Base-by-base conservation (phyloP, 345 rosid species). In the Clarkia xantiana region DNA sequence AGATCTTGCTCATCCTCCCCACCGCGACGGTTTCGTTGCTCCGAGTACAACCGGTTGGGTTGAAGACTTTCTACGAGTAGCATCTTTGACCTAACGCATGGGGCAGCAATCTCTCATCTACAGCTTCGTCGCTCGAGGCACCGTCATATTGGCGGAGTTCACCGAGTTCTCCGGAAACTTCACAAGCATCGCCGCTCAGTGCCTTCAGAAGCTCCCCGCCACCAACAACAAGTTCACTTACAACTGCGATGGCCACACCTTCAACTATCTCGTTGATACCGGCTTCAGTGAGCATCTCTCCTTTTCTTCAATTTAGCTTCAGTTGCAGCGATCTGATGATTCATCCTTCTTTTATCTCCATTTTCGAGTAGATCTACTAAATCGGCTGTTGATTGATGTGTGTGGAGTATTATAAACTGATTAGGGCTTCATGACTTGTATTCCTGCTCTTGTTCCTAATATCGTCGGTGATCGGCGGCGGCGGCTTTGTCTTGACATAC, bases 241-340 rank as follows among this genome's bases (percentile, higher is more conserved):
- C 74, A 71, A 63, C 67, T 78, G 84, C 74, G 80, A 72, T 40
- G 80, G 74, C 10, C 84, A 78, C 60, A 78, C 84, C 59, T 74
- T 78, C 59, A 78, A 78, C 62, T 78, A 67, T 63, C 84, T 71
- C 70, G 78, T 72, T 11, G 78, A 78, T 49, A 55, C 59, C 49
- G 84, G 80, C 72, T 75, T 64, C 60, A 66, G 65, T 61, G 48
- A 47, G 58, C 8, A 4, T 14, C 49, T 36, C 44, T 25, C 36
- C 17, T 44, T 40, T n/a, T 41, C 12, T 40, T 40, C 2, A 20
- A 20, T 16, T 53, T 18, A 16, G 47, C 15, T n/a, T 4, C 19
- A 17, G 9, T 14, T 20, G 10, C 14, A 3, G 18, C 7, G 17
- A 6, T 36, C 41, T n/a, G 36, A 9, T 40, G 40, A 10, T 42